Conservation (phyloP, 1,284 basidiomycete genomes). For the Ceratobasidium sp. region DNA sequence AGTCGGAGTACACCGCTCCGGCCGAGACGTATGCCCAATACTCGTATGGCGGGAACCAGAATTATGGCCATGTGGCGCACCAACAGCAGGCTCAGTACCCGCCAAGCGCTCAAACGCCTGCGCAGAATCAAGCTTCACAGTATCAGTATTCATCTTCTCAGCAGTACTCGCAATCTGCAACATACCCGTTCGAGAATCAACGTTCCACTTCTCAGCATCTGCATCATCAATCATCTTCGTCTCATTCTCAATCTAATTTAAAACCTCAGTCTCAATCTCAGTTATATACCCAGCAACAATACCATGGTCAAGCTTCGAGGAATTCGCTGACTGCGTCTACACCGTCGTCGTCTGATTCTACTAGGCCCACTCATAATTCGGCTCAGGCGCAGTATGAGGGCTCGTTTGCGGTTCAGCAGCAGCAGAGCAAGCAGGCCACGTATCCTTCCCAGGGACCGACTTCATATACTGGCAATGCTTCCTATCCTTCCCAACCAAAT, state of each 20-base stretch:
- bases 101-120: constrained; percentile 18
- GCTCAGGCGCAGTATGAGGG: neutral
- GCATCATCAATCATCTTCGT: constrained; percentile 23
- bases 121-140: constrained; percentile 34
- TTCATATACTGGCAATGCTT: neutral
- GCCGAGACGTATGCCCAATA: constrained; percentile 16
- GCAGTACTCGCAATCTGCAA: constrained; percentile 35
- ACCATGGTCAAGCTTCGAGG: constrained; percentile 7
- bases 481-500: constrained; percentile 28
- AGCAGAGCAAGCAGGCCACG: constrained; percentile 10
- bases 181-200: constrained; percentile 32
- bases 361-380: neutral
- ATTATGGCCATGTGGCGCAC: constrained; percentile 6
- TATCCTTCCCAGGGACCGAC: neutral
- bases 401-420: neutral
- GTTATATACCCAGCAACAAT: constrained; percentile 31
- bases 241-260: constrained; percentile 43
- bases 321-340: constrained; percentile 27
- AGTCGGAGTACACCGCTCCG: constrained; percentile 29
- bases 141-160: constrained; percentile 32
- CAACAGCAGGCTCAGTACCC: constrained; percentile 25
- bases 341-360: neutral
- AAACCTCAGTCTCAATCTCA: constrained; percentile 38
- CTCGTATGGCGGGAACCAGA: constrained; percentile 8
- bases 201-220: constrained; percentile 33